These are phyloP conservation scores for Rhododendron mucronatum DNA, from an alignment of 148 eudicot genomes.

Conservation along the genomic window DNA sequence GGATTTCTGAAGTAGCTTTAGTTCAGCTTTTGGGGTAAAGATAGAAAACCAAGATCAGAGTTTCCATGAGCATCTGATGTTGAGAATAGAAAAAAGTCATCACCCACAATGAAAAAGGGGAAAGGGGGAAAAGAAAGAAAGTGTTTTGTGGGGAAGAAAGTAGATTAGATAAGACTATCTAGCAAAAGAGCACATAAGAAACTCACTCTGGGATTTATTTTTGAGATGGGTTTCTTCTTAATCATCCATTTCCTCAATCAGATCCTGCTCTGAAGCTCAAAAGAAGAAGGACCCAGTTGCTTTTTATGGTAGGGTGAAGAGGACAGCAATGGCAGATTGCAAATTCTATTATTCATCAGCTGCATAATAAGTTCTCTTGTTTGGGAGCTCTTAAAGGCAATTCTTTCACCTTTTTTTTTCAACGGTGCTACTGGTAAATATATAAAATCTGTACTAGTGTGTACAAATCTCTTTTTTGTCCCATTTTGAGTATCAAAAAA, in stretches of 20 bases:
- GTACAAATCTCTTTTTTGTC: too few relatives aligned
- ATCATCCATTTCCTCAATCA: not conserved
- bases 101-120: not conserved
- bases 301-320: not conserved
- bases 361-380: conserved; percentile 33
- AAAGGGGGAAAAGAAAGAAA: not conserved
- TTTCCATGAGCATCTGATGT: not conserved
- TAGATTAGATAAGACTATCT: not conserved
- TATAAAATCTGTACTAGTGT: too few relatives aligned
- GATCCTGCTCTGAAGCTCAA: not conserved
- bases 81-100: not conserved
- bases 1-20: not conserved
- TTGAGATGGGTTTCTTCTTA: not conserved
- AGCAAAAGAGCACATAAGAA: not conserved
- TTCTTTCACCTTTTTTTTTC: not conserved
- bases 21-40: not conserved
- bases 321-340: not conserved
- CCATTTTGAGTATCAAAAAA: too few relatives aligned
- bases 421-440: too few relatives aligned
- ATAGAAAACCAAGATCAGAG: not conserved
- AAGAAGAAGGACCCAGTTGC: not conserved
- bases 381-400: conserved; percentile 30
- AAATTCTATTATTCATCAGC: not conserved
- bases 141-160: not conserved
- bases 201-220: conserved; percentile 3